Percentiles rank a stretch among this genome's conserved stretches.
Conservation (phyloP, 2,329 filamentous ascomycete genomes). For the Nemania sp. region DNA sequence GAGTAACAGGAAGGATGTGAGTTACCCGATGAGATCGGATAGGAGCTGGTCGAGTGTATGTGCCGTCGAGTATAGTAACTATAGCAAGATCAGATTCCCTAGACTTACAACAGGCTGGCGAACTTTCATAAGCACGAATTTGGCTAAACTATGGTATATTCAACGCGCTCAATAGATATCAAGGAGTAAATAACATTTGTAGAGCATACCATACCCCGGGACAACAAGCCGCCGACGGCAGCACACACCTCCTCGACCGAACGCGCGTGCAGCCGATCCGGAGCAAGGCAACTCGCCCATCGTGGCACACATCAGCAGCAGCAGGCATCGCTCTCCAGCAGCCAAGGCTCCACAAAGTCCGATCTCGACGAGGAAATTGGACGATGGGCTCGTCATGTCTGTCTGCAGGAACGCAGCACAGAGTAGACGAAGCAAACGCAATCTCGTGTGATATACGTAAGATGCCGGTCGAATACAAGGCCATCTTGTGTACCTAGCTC, state of each 20-base stretch:
- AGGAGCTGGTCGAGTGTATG: neutral
- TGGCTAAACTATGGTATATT: neutral
- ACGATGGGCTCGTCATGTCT: conserved; percentile 10
- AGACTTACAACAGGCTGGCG: neutral
- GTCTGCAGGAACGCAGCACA: neutral
- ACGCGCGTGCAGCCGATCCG: conserved; percentile 6
- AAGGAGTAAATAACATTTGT: neutral
- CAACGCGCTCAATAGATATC: neutral
- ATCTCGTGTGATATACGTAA: conserved; percentile 29
- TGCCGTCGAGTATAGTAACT: neutral
- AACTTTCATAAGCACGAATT: neutral
- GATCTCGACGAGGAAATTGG: neutral
- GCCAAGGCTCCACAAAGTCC: neutral
- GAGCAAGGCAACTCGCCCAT: conserved; percentile 1
- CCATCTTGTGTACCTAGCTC: conserved; percentile 12
- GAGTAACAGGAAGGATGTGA: neutral
- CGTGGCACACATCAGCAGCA: neutral
- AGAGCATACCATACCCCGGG: neutral
- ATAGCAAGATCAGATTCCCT: neutral
- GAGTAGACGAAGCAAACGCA: neutral
- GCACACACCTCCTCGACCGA: conserved; percentile 4
- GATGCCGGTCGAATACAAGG: conserved; percentile 15
- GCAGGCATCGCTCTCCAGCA: neutral
- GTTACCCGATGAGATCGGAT: neutral
- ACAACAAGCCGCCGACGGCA: neutral